phyloP scores from a whole-genome alignment of 139 green algal genomes.

The Tetradesmus obliquus region DNA sequence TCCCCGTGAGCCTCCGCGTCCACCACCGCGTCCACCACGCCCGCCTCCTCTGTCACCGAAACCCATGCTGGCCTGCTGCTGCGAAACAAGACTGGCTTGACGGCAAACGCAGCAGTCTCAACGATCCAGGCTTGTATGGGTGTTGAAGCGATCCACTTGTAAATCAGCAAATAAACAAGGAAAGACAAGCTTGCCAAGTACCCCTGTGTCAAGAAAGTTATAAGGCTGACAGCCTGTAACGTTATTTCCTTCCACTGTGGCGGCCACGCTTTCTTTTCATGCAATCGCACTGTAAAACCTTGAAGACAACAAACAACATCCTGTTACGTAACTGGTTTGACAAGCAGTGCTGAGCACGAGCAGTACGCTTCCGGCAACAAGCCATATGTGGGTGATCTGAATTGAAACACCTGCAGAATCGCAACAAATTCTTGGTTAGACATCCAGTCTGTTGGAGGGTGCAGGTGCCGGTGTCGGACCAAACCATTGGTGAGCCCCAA shows the following conservation, averaged over 20 bases:
- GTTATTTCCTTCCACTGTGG: not conserved
- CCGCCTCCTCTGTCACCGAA: constrained; percentile 38
- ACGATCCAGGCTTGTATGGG: not conserved
- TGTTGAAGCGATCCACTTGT: not conserved
- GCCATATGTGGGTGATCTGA: not conserved
- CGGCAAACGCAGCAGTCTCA: not conserved
- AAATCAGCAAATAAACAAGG: not conserved
- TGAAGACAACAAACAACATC: not conserved
- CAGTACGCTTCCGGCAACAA: not conserved
- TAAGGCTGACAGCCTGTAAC: not conserved
- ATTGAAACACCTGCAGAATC: not conserved
- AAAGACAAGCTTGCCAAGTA: not conserved
- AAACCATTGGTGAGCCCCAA: too few relatives aligned
- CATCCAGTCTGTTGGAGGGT: too few relatives aligned
- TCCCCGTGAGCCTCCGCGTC: constrained; percentile 14
- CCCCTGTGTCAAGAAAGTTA: not conserved
- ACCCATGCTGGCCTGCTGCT: constrained; percentile 10
- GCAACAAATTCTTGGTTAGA: too few relatives aligned
- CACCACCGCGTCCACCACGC: constrained; percentile 31
- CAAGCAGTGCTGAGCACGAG: not conserved
- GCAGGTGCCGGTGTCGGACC: too few relatives aligned
- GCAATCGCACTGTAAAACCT: too few relatives aligned
- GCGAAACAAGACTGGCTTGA: constrained; percentile 1
- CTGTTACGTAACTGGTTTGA: not conserved
- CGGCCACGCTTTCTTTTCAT: not conserved